Percentiles rank a stretch among this genome's conserved stretches.
Evolutionary conservation across 2,329 filamentous ascomycete species (phyloP).

Genomic region (Huntiella savannae): DNA sequence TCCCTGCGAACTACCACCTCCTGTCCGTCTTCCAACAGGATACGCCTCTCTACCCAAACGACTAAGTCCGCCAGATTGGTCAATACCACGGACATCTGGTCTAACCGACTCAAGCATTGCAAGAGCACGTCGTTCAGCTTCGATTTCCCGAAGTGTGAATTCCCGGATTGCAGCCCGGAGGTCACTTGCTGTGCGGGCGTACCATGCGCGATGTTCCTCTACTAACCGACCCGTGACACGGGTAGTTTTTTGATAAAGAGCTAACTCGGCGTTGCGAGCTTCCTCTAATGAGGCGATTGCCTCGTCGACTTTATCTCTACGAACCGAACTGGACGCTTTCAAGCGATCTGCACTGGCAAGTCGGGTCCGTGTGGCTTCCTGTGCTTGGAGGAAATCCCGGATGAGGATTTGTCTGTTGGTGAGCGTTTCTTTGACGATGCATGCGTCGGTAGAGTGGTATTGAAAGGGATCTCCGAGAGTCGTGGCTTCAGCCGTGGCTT

Average conservation of each 20-base stretch:
- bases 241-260: slow-evolving; percentile 68
- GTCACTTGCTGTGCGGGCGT: slow-evolving; percentile 67
- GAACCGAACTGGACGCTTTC: slow-evolving; percentile 69
- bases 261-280: slow-evolving; percentile 61
- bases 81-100: slow-evolving; percentile 82
- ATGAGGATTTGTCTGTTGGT: slow-evolving; percentile 95
- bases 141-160: slow-evolving; percentile 85
- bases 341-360: slow-evolving; percentile 73
- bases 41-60: slow-evolving; percentile 77
- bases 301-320: slow-evolving; percentile 91
- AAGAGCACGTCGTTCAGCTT: slow-evolving; percentile 79
- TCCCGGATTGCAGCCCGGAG: slow-evolving; percentile 70
- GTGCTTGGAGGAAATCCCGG: slow-evolving; percentile 79
- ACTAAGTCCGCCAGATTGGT: slow-evolving; percentile 74
- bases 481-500: slow-evolving; percentile 89
- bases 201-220: slow-evolving; percentile 80
- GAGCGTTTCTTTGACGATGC: slow-evolving; percentile 94
- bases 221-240: slow-evolving; percentile 79
- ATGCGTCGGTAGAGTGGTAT: slow-evolving; percentile 87
- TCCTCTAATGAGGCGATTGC: slow-evolving; percentile 84
- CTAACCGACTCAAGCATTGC: slow-evolving; percentile 86
- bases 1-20: slow-evolving; percentile 72
- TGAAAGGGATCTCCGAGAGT: slow-evolving; percentile 84
- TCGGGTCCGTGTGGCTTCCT: slow-evolving; percentile 66
- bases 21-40: slow-evolving; percentile 53